A percentile compares a stretch with the other conserved stretches of the same genome.
Conservation (phyloP, 495 filamentous ascomycete species). For the Achaetomiella virescens region DNA sequence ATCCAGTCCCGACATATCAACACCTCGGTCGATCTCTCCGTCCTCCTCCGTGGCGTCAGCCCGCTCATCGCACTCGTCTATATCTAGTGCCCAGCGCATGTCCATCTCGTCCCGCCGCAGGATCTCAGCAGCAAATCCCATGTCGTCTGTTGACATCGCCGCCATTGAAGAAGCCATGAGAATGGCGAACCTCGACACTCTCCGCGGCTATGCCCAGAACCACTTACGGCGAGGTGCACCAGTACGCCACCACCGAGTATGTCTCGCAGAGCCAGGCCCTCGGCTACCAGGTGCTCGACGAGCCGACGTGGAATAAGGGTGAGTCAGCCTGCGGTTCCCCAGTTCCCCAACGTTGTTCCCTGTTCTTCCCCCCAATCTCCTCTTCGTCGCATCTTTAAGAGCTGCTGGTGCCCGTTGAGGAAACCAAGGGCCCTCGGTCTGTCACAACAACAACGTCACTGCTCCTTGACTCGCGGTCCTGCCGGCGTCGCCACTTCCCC, state of each 20-base stretch:
- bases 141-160: slow-evolving; percentile 46
- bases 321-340: slow-evolving; percentile 14
- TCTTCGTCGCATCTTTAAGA: slow-evolving; percentile 1
- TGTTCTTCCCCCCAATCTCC: background rate
- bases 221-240: slow-evolving; percentile 46
- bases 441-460: background rate
- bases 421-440: background rate
- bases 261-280: slow-evolving; percentile 40
- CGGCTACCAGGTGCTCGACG: slow-evolving; percentile 50
- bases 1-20: slow-evolving; percentile 45
- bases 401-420: no score
- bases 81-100: slow-evolving; percentile 46
- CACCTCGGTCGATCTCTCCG: slow-evolving; percentile 49
- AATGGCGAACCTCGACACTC: slow-evolving; percentile 46
- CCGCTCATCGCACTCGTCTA: slow-evolving; percentile 47
- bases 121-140: slow-evolving; percentile 47
- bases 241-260: slow-evolving; percentile 46
- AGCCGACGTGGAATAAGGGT: slow-evolving; percentile 57
- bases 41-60: slow-evolving; percentile 39
- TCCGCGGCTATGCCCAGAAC: slow-evolving; percentile 48
- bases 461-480: no score
- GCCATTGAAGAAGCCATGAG: slow-evolving; percentile 50
- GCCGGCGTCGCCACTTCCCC: no score
- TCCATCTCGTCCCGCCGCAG: slow-evolving; percentile 44
- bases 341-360: background rate